A percentile compares a stretch with the other conserved stretches of the same genome.
Evolutionary conservation across 192 early-diverging fungal species (phyloP).

Genomic region (Gaertneriomyces semiglobifer): DNA sequence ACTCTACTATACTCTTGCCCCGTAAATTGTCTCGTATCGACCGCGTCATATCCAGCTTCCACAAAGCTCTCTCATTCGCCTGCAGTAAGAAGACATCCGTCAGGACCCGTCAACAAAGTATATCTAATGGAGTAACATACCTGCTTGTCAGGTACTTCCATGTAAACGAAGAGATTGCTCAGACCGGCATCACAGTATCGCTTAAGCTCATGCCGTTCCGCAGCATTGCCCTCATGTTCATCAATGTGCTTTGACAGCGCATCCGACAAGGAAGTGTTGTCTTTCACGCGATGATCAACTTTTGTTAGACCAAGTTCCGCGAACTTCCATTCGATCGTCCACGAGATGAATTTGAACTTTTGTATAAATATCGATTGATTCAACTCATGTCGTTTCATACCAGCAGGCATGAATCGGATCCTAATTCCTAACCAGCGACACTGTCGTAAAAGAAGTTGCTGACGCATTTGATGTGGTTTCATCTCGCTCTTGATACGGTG

Average conservation of each 20-base stretch:
- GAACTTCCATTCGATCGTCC: conserved; percentile 22
- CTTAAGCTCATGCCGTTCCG: conserved; percentile 1
- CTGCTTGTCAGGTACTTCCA: conserved; percentile 10
- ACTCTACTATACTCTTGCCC: conserved; percentile 17
- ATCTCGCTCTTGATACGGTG: not conserved
- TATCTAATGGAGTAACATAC: not conserved
- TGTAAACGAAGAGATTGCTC: conserved; percentile 11
- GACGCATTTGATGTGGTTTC: conserved; percentile 3
- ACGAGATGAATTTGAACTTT: conserved; percentile 38
- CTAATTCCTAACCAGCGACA: conserved; percentile 18
- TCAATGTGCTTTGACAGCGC: conserved; percentile 3
- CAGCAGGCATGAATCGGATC: conserved; percentile 47
- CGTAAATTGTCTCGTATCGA: conserved; percentile 2
- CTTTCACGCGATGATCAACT: conserved; percentile 17
- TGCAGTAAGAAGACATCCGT: not conserved
- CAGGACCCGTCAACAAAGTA: not conserved
- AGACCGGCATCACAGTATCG: conserved; percentile 6
- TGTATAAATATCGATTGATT: conserved; percentile 52
- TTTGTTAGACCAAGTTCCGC: not conserved
- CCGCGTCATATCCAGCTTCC: not conserved
- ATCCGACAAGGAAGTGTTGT: not conserved
- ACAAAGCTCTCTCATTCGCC: conserved; percentile 5
- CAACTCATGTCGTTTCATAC: conserved; percentile 53
- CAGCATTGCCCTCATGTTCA: conserved; percentile 10
- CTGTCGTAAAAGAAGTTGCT: conserved; percentile 5